These are phyloP conservation scores for Backusella liffmaniae DNA, from an alignment of 192 early-diverging fungal species.

Conservation along the genomic window DNA sequence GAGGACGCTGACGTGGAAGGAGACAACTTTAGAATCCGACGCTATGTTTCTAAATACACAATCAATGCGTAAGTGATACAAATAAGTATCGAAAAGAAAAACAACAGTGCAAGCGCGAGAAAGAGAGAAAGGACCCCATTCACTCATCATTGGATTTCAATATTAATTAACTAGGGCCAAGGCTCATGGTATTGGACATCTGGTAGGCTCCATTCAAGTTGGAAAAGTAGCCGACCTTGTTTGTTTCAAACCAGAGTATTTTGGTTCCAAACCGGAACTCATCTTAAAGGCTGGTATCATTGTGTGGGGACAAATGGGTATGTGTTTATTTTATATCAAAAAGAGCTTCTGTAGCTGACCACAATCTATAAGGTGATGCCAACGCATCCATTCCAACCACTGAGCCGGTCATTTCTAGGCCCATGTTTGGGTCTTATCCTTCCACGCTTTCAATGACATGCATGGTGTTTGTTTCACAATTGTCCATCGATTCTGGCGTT, in stretches of 20 bases:
- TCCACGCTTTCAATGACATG: conserved; percentile 61
- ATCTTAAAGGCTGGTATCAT: conserved; percentile 91
- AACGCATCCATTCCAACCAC: conserved; percentile 96
- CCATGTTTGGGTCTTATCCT: conserved; percentile 80
- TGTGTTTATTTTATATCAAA: background rate
- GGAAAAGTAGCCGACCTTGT: conserved; percentile 93
- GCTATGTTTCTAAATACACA: conserved; percentile 97
- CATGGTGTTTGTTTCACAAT: conserved; percentile 80
- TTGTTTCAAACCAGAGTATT: conserved; percentile 79
- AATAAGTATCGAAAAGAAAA: too few relatives aligned
- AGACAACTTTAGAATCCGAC: conserved; percentile 87
- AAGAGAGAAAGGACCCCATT: background rate
- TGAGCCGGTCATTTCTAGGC: conserved; percentile 82
- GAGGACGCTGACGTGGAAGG: conserved; percentile 49
- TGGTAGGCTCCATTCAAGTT: conserved; percentile 90
- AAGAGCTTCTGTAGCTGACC: background rate
- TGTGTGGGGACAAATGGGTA: conserved; percentile 77
- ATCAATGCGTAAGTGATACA: conserved; percentile 81
- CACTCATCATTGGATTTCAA: background rate
- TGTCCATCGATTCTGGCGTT: conserved; percentile 59
- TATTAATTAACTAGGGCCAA: conserved; percentile 60
- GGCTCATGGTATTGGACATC: conserved; percentile 81
- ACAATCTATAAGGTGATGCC: conserved; percentile 59
- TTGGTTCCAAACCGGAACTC: conserved; percentile 85
- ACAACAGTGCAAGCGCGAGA: too few relatives aligned